Evolutionary conservation across 208 protist species (phyloP).

Genomic region (Acanthamoeba divionensis): DNA sequence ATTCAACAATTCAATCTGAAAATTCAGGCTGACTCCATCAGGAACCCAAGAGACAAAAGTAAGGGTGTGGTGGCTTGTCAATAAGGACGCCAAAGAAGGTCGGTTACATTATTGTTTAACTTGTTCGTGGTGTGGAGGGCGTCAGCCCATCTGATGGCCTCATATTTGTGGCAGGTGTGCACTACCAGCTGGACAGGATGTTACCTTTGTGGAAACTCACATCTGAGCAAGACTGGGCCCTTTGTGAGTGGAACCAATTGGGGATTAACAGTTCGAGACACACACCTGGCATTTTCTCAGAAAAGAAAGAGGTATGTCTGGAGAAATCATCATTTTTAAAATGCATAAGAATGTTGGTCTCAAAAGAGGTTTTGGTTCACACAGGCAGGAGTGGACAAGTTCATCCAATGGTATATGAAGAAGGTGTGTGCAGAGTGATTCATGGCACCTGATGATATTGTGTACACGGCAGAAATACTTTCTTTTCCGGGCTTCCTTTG

Average conservation of each 20-base stretch:
- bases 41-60: background rate
- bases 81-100: background rate
- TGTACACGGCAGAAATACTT: too few species aligned
- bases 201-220: background rate
- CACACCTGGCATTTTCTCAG: background rate
- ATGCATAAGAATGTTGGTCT: background rate
- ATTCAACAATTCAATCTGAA: too few species aligned
- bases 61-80: background rate
- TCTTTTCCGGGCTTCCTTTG: too few species aligned
- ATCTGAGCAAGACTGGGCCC: background rate
- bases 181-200: background rate
- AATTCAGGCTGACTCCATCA: background rate
- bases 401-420: background rate
- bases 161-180: background rate
- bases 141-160: too few species aligned
- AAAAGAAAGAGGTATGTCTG: background rate
- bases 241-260: background rate
- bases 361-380: background rate
- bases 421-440: background rate
- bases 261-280: background rate
- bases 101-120: too few species aligned
- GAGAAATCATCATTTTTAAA: background rate
- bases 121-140: too few species aligned
- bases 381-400: conserved; percentile 9
- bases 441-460: too few species aligned